Evolutionary conservation across 2,329 filamentous ascomycete genomes (phyloP).

Genomic region (Aspergillus texensis): DNA sequence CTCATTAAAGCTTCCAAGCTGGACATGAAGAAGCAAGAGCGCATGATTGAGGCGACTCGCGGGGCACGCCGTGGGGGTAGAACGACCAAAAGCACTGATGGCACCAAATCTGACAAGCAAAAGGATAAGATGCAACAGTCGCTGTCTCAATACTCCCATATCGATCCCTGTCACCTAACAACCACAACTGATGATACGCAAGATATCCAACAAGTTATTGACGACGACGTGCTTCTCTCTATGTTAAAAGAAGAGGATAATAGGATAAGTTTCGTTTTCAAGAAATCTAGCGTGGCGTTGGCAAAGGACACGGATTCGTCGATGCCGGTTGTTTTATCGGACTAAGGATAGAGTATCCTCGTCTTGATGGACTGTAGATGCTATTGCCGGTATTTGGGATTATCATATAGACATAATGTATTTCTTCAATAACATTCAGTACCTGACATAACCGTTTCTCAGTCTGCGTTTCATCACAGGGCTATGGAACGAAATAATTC

Average conservation of each 20-base stretch:
- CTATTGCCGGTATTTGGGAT: neutral
- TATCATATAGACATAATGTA: neutral
- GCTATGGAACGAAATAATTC: neutral
- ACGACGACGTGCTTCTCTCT: constrained; percentile 37
- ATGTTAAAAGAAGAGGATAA: constrained; percentile 44
- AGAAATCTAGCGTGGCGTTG: constrained; percentile 35
- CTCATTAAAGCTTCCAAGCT: constrained; percentile 46
- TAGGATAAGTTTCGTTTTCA: constrained; percentile 43
- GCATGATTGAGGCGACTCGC: constrained; percentile 18
- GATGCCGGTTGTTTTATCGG: neutral
- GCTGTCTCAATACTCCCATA: constrained; percentile 47
- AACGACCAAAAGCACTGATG: neutral
- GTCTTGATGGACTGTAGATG: neutral
- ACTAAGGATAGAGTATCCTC: neutral
- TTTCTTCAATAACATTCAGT: neutral
- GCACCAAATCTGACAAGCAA: constrained; percentile 20
- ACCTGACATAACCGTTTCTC: neutral
- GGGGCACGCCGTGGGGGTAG: neutral
- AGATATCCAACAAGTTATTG: constrained; percentile 29
- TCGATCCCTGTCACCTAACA: constrained; percentile 40
- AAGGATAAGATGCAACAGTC: constrained; percentile 46
- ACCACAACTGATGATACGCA: constrained; percentile 16
- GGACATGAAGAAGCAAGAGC: constrained; percentile 39
- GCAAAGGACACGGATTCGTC: constrained; percentile 10
- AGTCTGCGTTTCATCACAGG: neutral